Evolutionary conservation across 805 yeast species (phyloP).

Genomic region (Ogataea ramenticola): DNA sequence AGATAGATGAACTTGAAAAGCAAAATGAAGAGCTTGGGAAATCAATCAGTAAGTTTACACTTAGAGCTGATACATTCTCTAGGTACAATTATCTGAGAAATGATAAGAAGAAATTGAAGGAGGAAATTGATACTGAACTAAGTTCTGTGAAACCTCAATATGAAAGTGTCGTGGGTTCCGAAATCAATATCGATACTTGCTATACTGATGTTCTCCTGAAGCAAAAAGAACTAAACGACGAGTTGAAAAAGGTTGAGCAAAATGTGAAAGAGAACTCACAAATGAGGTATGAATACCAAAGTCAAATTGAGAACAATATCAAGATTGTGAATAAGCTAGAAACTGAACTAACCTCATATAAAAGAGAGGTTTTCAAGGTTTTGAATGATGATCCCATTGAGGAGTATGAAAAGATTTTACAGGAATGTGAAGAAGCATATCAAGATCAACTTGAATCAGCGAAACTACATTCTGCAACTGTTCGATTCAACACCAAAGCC

Average conservation of each 20-base stretch:
- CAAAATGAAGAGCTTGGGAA: constrained; percentile 47
- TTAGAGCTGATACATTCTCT: constrained; percentile 53
- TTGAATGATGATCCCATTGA: constrained; percentile 35
- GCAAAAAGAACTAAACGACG: background rate
- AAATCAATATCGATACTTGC: constrained; percentile 1
- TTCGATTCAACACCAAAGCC: constrained; percentile 65
- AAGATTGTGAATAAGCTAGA: background rate
- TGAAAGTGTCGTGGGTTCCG: background rate
- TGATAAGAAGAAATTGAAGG: constrained; percentile 18
- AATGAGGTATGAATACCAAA: background rate
- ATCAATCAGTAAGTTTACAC: constrained; percentile 43
- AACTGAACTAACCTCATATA: constrained; percentile 3
- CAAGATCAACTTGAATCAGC: constrained; percentile 54
- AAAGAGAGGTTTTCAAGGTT: constrained; percentile 11
- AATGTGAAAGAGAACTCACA: constrained; percentile 2
- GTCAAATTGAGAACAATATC: background rate
- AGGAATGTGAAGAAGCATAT: constrained; percentile 55
- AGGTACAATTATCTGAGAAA: constrained; percentile 40
- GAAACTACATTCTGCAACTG: constrained; percentile 63
- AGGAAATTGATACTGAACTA: constrained; percentile 4
- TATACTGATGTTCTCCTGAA: constrained; percentile 1
- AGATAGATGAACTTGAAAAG: constrained; percentile 30
- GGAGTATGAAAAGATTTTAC: constrained; percentile 42
- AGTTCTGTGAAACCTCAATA: constrained; percentile 1
- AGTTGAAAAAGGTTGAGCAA: background rate